A percentile compares a stretch with the other conserved stretches of the same genome.
phyloP scores from a whole-genome alignment of 2,329 filamentous ascomycete species.

The Fusarium sp. region DNA sequence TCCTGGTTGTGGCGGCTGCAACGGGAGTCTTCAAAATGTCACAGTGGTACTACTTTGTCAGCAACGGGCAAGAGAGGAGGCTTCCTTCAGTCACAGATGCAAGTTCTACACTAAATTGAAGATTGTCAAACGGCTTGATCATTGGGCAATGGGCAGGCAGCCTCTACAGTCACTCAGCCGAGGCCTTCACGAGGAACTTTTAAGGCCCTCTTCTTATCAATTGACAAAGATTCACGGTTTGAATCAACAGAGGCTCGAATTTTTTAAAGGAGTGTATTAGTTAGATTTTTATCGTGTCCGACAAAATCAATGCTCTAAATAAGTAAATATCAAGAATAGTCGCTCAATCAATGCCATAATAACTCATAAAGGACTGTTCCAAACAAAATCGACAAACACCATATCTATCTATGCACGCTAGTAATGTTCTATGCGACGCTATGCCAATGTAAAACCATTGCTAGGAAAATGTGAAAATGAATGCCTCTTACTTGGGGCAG shows the following conservation, averaged over 20 bases:
- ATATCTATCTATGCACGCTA: background rate
- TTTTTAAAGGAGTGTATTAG: conserved; percentile 31
- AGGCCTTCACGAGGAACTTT: background rate
- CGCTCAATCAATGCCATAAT: conserved; percentile 18
- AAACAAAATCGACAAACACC: conserved; percentile 7
- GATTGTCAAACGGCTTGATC: rapidly evolving
- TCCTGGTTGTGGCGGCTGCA: too few species aligned
- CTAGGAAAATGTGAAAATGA: background rate
- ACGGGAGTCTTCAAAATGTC: background rate
- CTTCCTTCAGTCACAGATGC: background rate
- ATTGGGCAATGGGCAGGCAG: rapidly evolving
- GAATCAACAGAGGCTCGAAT: background rate
- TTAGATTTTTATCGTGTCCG: conserved; percentile 23
- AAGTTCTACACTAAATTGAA: rapidly evolving
- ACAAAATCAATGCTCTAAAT: conserved; percentile 29
- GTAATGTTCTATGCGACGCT: conserved; percentile 9
- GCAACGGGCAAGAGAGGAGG: background rate
- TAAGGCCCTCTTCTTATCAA: background rate
- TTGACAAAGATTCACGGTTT: background rate
- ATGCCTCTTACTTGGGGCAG: conserved; percentile 30
- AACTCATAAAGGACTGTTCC: conserved; percentile 1
- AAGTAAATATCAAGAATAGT: conserved; percentile 2
- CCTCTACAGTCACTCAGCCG: background rate
- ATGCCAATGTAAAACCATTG: background rate
- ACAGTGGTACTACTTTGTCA: background rate